Conservation (phyloP, 257 asterid genomes). For the Nicotiana obtusifolia region DNA sequence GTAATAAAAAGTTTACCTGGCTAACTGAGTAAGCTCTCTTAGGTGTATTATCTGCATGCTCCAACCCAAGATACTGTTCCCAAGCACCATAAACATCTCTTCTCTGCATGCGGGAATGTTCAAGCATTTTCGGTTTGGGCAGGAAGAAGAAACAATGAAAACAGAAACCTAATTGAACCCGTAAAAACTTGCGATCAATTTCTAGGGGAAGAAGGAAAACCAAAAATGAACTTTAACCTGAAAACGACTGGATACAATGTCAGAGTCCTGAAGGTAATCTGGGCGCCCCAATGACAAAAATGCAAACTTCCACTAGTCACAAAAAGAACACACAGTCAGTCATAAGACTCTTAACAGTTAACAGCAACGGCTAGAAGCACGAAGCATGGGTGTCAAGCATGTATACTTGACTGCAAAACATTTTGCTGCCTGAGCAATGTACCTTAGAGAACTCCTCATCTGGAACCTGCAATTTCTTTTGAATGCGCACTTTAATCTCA, state of each 20-base stretch:
- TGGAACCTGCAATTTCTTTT: slow-evolving; percentile 46
- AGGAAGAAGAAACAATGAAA: too few species aligned
- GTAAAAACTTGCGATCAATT: too few species aligned
- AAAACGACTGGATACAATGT: slow-evolving; percentile 41
- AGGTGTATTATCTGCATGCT: slow-evolving; percentile 43
- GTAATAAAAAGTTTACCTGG: slow-evolving; percentile 29
- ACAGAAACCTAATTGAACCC: too few species aligned
- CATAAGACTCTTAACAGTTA: too few species aligned
- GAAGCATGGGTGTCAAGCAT: too few species aligned
- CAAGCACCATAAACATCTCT: slow-evolving; percentile 33
- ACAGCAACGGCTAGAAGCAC: too few species aligned
- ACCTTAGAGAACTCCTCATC: slow-evolving; percentile 53
- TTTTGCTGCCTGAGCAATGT: too few species aligned
- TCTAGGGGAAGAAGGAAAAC: too few species aligned
- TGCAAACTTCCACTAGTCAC: slow-evolving; percentile 54
- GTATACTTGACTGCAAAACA: too few species aligned
- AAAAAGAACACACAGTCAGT: too few species aligned
- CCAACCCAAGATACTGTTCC: slow-evolving; percentile 64
- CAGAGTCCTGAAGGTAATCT: slow-evolving; percentile 52
- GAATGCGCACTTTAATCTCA: slow-evolving; percentile 38
- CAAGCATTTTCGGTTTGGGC: too few species aligned
- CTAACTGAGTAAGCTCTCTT: slow-evolving; percentile 36
- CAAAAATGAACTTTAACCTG: slow-evolving; percentile 23
- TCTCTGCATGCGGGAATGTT: slow-evolving; percentile 18
- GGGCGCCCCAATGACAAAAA: slow-evolving; percentile 38